Base-by-base conservation (phyloP, 2,329 filamentous ascomycete species). In the Sarocladium oryzae region DNA sequence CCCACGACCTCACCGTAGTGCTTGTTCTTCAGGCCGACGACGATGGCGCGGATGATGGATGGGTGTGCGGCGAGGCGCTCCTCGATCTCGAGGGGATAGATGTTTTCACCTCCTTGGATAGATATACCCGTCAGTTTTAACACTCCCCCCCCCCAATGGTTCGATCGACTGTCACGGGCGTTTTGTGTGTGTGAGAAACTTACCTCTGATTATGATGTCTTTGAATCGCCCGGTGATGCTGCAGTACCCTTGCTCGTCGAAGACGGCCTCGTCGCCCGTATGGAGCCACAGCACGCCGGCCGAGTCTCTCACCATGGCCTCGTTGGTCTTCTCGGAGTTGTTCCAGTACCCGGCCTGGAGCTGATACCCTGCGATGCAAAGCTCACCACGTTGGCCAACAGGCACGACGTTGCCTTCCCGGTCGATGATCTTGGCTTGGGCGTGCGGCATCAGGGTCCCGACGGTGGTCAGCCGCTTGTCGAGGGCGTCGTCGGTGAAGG, bases 361-460 rank as follows among this genome's bases (percentile, higher is more conserved):
- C 65, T 89, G 85, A 64, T 90, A 92, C 0, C 88, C 88, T 0
- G 84, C 79, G 38, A 90, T 87, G 63, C 86, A 89, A 20, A 92
- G 76, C 69, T 92, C 88, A 16, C 88, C 88, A 8, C 79, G 73
- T 30, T 75, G 68, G 20, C 88, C 88, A 13, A 88, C 66, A 0
- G 85, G 85, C 9, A 91, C 76, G 37, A 84, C 75, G 26, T 77
- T 72, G 16, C 85, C 84, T 15, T 82, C 73, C 26, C 77, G 72
- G 60, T 89, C 82, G 21, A 91, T 81, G 56, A 92, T 87, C 70
- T 93, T 95, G 49, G 88, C 87, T 35, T 79, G 76, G 2, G 82
- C 79, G 60, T 92, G 86, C 3, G 88, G 88, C 71, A 92, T 81
- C 41, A 91, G 70, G 15, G 82, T 86, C 2, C 88, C 88, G 0